Evolutionary conservation across 2,329 filamentous ascomycete species (phyloP), one percentile per base, ranked within the genome.

Genomic region (Verticillium nonalfalfae): DNA sequence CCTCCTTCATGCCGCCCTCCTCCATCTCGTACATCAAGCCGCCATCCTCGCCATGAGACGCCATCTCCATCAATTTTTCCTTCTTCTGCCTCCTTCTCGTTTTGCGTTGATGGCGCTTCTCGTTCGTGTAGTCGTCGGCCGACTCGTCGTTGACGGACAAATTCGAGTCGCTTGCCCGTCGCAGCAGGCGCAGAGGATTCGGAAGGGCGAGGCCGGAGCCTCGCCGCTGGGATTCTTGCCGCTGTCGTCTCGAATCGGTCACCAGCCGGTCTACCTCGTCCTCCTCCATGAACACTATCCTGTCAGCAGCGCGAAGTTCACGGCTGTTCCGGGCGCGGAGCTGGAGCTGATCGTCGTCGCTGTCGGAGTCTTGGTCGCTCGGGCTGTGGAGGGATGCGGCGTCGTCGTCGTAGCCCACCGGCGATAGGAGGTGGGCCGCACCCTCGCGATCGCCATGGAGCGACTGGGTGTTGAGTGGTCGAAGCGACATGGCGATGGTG

Each of bases 11-110:
- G 2, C 81, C 84, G 1, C 92, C 91, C 71, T 93, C 89, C 74
- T 97, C 93, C 89, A 94, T 91, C 76, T 95, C 90, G 73, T 91
- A 93, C 88, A 96, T 91, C 69, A 96, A 78, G 73, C 88, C 85
- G 40, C 89, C 88, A 66, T 91, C 86, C 70, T 91, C 90, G 60
- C 87, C 87, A 63, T 86, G 74, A 33, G 78, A 78, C 4, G 85
- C 85, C 59, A 83, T 77, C 60, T 79, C 77, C 67, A 81, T 74
- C 70, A 84, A 72, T 65, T 75, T 78, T 64, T 81, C 80, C 75
- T 76, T 80, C 74, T 84, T 85, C 68, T 79, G 77, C 66, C 76
- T 75, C 60, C 84, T 77, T 70, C 83, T 77, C 52, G 78, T 74
- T 61, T 80, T 79, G 56, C 84, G 77, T 56, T 73, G 74, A 61